phyloP scores from a whole-genome alignment of 2,329 filamentous ascomycete species.

The Aureobasidium melanogenum region DNA sequence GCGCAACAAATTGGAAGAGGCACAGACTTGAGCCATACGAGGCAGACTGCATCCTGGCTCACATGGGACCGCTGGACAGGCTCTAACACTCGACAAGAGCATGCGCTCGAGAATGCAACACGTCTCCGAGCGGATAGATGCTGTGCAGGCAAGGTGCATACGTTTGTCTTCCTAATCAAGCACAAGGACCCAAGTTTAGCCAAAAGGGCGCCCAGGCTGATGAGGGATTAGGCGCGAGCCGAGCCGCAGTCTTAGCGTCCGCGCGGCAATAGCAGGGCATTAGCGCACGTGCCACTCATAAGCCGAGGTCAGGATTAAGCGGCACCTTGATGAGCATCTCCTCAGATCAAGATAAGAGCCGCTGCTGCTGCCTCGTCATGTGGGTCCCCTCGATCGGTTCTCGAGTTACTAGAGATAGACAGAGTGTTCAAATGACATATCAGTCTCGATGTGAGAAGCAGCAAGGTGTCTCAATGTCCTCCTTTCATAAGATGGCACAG shows the following conservation, averaged over 20 bases:
- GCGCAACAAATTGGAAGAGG: background rate
- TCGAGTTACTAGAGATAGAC: background rate
- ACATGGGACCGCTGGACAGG: background rate
- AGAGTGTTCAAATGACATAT: background rate
- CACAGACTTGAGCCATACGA: background rate
- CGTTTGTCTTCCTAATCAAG: background rate
- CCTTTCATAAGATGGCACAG: background rate
- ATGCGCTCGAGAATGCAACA: background rate
- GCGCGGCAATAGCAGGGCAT: background rate
- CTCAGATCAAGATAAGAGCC: background rate
- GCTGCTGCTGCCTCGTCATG: background rate
- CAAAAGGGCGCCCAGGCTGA: background rate
- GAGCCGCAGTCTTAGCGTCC: conserved; percentile 5
- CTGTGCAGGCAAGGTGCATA: background rate
- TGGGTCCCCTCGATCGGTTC: background rate
- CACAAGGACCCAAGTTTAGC: background rate
- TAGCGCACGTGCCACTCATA: background rate
- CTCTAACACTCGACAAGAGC: background rate
- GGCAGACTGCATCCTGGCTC: background rate
- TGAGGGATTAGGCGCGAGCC: conserved; percentile 9
- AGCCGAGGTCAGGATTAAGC: background rate
- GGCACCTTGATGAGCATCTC: background rate
- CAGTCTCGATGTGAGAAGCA: background rate
- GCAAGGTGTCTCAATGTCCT: background rate
- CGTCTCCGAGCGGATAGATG: background rate